phyloP scores from a whole-genome alignment of 2,329 filamentous ascomycete genomes.

The Aspergillus ibericus region DNA sequence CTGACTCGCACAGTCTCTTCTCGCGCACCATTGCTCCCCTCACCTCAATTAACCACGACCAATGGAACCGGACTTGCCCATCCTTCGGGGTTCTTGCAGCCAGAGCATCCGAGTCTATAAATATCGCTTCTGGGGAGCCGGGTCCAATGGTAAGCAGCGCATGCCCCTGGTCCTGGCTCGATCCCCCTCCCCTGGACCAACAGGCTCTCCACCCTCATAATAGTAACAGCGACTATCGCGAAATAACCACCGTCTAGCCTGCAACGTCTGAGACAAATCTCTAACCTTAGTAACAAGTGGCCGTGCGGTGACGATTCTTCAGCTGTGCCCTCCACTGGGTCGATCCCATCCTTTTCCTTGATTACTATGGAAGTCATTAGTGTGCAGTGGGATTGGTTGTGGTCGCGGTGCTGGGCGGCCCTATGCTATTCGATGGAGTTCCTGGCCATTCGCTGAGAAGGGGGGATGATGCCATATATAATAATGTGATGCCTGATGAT shows the following conservation, averaged over 20 bases:
- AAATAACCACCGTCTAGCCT: constrained; percentile 10
- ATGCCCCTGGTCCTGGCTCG: constrained; percentile 5
- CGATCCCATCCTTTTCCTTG: constrained; percentile 23
- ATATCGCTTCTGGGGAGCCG: neutral
- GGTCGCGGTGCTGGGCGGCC: neutral
- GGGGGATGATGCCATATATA: neutral
- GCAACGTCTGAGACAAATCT: constrained; percentile 25
- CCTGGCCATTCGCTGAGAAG: neutral
- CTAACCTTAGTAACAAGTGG: constrained; percentile 22
- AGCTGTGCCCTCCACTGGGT: constrained; percentile 16
- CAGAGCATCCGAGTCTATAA: constrained; percentile 2
- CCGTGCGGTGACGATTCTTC: constrained; percentile 14
- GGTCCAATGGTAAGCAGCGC: constrained; percentile 2
- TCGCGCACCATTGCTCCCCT: too few relatives aligned
- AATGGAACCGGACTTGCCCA: neutral
- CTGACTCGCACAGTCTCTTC: too few relatives aligned
- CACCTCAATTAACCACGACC: neutral
- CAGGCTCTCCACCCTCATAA: constrained; percentile 5
- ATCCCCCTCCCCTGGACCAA: neutral
- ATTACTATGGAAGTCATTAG: constrained; percentile 9
- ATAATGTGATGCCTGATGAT: neutral
- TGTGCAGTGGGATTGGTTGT: neutral
- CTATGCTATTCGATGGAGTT: neutral
- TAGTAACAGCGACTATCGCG: constrained; percentile 13
- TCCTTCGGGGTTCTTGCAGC: neutral